Conservation (phyloP, 129 eudicot species). For the Centaurea solstitialis region DNA sequence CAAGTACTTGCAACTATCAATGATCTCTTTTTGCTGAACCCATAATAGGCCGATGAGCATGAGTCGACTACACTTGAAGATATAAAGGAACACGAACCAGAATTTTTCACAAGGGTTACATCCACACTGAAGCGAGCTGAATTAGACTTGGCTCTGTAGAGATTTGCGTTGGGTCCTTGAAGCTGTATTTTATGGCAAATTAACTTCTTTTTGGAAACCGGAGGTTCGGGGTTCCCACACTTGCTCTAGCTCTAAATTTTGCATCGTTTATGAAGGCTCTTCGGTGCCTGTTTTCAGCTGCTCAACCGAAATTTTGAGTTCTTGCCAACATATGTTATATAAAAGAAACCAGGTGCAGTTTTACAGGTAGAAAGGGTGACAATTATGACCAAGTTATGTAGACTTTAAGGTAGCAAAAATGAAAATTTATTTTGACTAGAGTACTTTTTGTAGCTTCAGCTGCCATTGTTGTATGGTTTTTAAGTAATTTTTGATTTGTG, state of each 20-base stretch:
- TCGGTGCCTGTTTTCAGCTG: neutral
- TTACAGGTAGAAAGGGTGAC: neutral
- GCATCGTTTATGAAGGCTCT: constrained; percentile 5
- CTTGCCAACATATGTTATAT: neutral
- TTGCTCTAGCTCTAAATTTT: no score
- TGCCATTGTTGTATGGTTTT: constrained; percentile 17
- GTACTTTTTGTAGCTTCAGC: constrained; percentile 12
- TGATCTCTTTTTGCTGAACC: constrained; percentile 4
- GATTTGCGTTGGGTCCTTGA: constrained; percentile 7
- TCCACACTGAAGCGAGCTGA: constrained; percentile 77
- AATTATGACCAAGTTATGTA: neutral
- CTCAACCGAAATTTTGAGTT: neutral
- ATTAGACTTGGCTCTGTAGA: constrained; percentile 54
- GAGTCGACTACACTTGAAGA: constrained; percentile 80
- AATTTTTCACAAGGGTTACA: constrained; percentile 61
- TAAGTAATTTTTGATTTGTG: neutral
- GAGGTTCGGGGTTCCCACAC: no score
- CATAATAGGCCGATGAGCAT: constrained; percentile 81
- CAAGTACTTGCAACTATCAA: neutral
- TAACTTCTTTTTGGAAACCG: no score
- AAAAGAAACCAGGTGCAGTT: neutral
- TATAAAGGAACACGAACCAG: constrained; percentile 64
- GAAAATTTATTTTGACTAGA: neutral
- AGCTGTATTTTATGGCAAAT: neutral
- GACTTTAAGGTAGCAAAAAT: neutral